A percentile compares a stretch with the other conserved stretches of the same genome.
phyloP scores from a whole-genome alignment of 108 stramenopile species.

The Cyclotella atomus region DNA sequence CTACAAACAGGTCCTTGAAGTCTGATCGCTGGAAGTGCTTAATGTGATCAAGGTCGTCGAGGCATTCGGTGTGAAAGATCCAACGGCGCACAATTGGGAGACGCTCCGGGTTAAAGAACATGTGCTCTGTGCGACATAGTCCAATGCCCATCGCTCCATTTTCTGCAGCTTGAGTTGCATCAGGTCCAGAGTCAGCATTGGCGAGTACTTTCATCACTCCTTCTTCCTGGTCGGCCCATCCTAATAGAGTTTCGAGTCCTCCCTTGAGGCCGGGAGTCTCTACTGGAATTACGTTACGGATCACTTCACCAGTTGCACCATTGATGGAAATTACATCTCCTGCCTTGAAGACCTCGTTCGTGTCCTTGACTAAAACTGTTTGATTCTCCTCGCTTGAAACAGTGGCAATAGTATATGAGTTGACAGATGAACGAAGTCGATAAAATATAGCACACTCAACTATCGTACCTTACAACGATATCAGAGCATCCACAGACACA shows the following conservation, averaged over 20 bases:
- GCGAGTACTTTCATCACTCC: slow-evolving; percentile 73
- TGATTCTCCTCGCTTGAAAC: slow-evolving; percentile 46
- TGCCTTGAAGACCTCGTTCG: slow-evolving; percentile 64
- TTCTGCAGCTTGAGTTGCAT: slow-evolving; percentile 68
- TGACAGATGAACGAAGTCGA: background rate
- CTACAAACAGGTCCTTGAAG: slow-evolving; percentile 67
- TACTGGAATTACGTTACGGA: slow-evolving; percentile 55
- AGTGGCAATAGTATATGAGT: background rate
- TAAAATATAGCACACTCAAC: background rate
- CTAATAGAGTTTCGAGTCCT: slow-evolving; percentile 56
- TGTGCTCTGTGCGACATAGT: slow-evolving; percentile 87
- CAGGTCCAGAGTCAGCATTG: slow-evolving; percentile 85
- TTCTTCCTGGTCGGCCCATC: slow-evolving; percentile 70
- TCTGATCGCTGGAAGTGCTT: slow-evolving; percentile 71
- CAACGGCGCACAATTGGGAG: slow-evolving; percentile 76
- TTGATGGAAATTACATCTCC: slow-evolving; percentile 82
- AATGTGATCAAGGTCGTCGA: slow-evolving; percentile 61
- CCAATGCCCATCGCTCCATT: slow-evolving; percentile 88
- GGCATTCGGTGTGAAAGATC: slow-evolving; percentile 75
- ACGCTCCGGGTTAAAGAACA: slow-evolving; percentile 82
- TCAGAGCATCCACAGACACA: slow-evolving; percentile 86
- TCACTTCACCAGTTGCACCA: slow-evolving; percentile 82
- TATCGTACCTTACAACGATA: slow-evolving; percentile 50
- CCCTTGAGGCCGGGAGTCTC: slow-evolving; percentile 53
- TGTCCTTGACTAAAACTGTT: slow-evolving; percentile 59